Evolutionary conservation across 768 basidiomycete species (phyloP), one percentile per base, ranked within the genome.

Genomic region (Leccinum barrowsii): DNA sequence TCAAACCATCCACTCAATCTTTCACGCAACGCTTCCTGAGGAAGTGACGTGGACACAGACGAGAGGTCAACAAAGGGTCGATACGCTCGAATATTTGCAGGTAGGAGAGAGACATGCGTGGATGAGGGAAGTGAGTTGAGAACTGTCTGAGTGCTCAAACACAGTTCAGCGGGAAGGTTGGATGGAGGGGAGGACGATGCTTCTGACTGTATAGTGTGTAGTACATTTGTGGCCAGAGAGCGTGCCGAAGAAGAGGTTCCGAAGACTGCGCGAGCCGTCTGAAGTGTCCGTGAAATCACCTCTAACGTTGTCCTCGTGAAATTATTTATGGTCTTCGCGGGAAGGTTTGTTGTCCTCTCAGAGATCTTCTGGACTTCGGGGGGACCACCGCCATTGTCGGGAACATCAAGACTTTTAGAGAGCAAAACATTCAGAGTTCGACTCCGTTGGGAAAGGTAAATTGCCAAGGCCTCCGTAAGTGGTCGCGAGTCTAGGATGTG

Each of bases 401-500:
- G 57, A 40, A 49, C 30, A 49, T 70, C 65, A 40, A 66, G 40
- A n/a, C 48, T 68, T 56, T 76, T 76, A 26, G 76, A 68, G 37
- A 85, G 74, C 22, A 78, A 57, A 11, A 72, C 64, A 21, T 82
- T 77, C 5, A 91, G 71, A 3, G 82, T 80, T 69, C 82, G 85
- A 24, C 81, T 78, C 7, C 90, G 82, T 69, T 97, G 93, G 0
- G 78, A 71, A 4, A 97, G 81, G 57, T 91, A 82, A 4, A 87
- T 80, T 5, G 79, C 74, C 30, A 95, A 75, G 0, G 89, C 86
- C 51, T 94, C 92, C 21, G 77, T 70, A 8, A 95, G 75, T 6
- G 94, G 90, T 49, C 87, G 79, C 6, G 92, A 92, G 66, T 97
- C 94, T 26, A 98, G 81, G n/a, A 97, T 79, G 70, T 95, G 87